Evolutionary conservation across 768 basidiomycete species (phyloP).

Genomic region (Termitomyces sp.): DNA sequence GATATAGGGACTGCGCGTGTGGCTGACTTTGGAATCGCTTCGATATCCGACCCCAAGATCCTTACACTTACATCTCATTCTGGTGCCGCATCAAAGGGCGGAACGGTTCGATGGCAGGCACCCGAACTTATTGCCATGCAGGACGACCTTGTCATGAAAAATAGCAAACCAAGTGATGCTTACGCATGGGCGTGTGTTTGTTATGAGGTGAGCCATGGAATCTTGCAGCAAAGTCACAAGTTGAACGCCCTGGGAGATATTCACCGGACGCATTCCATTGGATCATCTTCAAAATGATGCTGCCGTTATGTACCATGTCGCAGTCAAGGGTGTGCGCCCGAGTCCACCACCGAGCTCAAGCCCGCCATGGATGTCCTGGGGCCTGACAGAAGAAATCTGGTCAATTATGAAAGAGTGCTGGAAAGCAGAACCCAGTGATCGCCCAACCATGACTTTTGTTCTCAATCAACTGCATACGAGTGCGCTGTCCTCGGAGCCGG

Average conservation of each 20-base stretch:
- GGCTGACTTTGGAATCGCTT: not conserved
- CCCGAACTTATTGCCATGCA: not conserved
- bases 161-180: not conserved
- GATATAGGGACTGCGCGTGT: not conserved
- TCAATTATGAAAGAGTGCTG: not conserved
- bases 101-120: not conserved
- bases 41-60: not conserved
- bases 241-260: not conserved
- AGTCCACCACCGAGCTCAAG: not conserved
- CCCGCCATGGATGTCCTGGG: not conserved
- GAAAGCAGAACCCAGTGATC: not conserved
- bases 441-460: not conserved
- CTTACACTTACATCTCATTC: not conserved
- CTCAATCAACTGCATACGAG: not conserved
- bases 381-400: not conserved
- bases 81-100: not conserved
- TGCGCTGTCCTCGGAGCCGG: not conserved
- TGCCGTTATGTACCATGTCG: not conserved
- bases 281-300: not conserved
- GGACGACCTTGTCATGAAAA: not conserved
- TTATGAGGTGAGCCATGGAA: not conserved
- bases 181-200: not conserved
- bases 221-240: not conserved
- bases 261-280: not conserved
- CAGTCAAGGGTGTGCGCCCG: not conserved